phyloP scores from a whole-genome alignment of 176 grass and related monocot genomes.

The Oryza longistaminata region DNA sequence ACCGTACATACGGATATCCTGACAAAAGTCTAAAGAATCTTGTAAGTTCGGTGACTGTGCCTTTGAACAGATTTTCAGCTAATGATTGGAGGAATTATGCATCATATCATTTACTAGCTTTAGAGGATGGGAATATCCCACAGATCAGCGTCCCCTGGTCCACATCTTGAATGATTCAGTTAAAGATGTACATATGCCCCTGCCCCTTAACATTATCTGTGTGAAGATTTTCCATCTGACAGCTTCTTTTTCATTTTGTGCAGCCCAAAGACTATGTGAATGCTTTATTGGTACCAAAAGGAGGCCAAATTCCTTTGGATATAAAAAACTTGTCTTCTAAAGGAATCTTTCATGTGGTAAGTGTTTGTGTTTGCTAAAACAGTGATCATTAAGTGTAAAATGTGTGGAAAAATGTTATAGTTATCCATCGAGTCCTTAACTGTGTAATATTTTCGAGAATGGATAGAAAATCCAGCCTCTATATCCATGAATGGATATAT shows the following conservation, averaged over 20 bases:
- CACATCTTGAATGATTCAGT: background rate
- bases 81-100: background rate
- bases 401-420: constrained; percentile 10
- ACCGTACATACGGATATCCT: constrained; percentile 76
- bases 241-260: constrained; percentile 26
- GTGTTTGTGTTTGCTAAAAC: constrained; percentile 27
- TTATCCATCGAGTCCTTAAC: background rate
- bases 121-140: background rate
- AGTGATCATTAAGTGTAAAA: background rate
- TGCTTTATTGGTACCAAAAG: constrained; percentile 81
- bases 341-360: constrained; percentile 81
- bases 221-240: constrained; percentile 26
- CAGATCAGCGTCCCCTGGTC: background rate
- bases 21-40: constrained; percentile 74
- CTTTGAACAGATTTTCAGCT: background rate
- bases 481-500: too few relatives aligned
- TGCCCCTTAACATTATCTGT: background rate
- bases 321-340: constrained; percentile 64
- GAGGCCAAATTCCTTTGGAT: constrained; percentile 73
- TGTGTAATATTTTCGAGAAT: background rate
- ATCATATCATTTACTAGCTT: background rate
- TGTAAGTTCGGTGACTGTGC: constrained; percentile 59
- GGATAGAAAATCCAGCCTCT: too few relatives aligned
- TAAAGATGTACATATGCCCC: background rate
- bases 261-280: constrained; percentile 88